phyloP scores from a whole-genome alignment of 2,329 filamentous ascomycete genomes.

The Venturia nashicola region DNA sequence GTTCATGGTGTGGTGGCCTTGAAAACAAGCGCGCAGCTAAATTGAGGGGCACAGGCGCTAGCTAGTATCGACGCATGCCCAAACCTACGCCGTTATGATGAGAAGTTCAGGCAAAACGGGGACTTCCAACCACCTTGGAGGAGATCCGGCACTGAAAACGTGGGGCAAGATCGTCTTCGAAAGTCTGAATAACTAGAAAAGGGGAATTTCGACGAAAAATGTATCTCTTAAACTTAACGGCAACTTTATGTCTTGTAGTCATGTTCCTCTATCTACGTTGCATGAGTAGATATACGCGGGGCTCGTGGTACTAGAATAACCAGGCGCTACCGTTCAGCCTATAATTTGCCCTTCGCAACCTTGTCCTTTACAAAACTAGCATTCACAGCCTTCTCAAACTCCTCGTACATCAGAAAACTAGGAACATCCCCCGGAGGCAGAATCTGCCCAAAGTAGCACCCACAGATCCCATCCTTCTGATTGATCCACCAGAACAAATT shows the following conservation, averaged over 20 bases:
- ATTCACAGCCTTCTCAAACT: constrained; percentile 9
- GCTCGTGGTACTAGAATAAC: no score
- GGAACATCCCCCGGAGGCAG: constrained; percentile 7
- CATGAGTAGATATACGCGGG: no score
- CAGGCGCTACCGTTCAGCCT: neutral
- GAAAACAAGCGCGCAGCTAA: neutral
- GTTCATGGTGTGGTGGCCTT: neutral
- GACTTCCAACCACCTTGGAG: no score
- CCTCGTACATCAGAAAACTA: constrained; percentile 6
- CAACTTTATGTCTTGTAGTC: no score
- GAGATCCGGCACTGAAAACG: no score
- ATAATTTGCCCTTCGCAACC: neutral
- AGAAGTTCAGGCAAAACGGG: neutral
- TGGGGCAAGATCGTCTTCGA: no score
- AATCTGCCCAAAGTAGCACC: constrained; percentile 9
- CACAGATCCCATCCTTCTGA: constrained; percentile 7
- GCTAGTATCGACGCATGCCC: no score
- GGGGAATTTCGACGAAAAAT: no score
- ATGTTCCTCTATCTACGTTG: no score
- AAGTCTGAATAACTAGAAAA: no score
- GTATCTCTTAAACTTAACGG: no score
- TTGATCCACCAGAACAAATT: constrained; percentile 10
- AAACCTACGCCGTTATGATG: neutral
- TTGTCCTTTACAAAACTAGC: neutral
- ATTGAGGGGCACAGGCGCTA: no score